Base-by-base conservation (phyloP, 2,329 filamentous ascomycete genomes). In the Hymenoscyphus scutula region DNA sequence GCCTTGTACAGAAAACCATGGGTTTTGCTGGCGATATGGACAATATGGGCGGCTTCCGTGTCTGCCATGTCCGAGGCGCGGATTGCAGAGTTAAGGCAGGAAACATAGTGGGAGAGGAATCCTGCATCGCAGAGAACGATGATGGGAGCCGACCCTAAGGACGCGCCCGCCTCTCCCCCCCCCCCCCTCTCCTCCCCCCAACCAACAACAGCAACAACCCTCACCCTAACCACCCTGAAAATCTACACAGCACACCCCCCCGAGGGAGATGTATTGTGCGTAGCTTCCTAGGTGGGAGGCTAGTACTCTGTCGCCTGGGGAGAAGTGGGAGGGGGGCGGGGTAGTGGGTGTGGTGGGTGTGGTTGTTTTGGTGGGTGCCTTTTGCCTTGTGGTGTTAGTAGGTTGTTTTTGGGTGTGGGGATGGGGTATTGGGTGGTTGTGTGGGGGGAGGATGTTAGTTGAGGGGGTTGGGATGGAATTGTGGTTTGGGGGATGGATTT, bases 361-460 rank as follows among this genome's bases (percentile, higher is more conserved):
- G 77, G 70, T 86, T 86, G 70, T 87, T 87, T 68, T 87, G 84
- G 68, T 87, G 84, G 65, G 81, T 79, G 7, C 84, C 84, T 69
- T 78, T 78, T 2, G 81, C 81, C 76, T 78, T 54, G 23, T 4
- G 48, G 34, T 38, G 61, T 62, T 56, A 27, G 45, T n/a, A 15
- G 17, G 23, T 10, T 27, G n/a, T 3, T 58, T 11, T 23, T 48
- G 11, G 27, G 25, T 17, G 6, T 34, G 19, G n/a, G 15, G 29
- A 17, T 29, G 19, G 29, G 54, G 15, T 17, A 11, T 23, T 29
- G 51, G 30, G 8, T 11, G 3, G 10, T 7, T 17, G 17, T 5
- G 3, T 3, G 27, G 27, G 27, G 27, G 27, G 10, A 11, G 25
- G 51, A 2, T 1, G 8, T 17, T 30, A 30, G 17, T n/a, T n/a